Evolutionary conservation across 139 green algal species (phyloP).

Genomic region (Marvania coccoides): DNA sequence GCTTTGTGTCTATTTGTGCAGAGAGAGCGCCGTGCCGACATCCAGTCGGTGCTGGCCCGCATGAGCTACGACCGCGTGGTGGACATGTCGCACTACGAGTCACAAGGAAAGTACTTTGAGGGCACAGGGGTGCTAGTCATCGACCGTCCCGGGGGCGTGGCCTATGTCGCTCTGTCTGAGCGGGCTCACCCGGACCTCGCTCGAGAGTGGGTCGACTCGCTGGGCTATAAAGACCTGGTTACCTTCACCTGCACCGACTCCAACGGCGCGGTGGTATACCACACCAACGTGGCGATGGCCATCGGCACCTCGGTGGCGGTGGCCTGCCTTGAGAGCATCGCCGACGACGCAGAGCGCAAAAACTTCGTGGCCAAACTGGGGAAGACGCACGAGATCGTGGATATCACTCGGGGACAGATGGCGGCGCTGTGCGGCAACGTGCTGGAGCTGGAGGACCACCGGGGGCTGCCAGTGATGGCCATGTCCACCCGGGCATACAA

Average conservation of each 20-base stretch:
- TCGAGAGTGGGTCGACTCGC: slow-evolving; percentile 43
- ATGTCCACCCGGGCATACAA: slow-evolving; percentile 79
- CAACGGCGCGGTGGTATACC: slow-evolving; percentile 70
- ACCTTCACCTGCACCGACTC: slow-evolving; percentile 42
- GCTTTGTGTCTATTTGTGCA: too few species aligned
- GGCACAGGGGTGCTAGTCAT: slow-evolving; percentile 87
- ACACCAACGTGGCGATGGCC: slow-evolving; percentile 98
- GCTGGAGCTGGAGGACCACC: slow-evolving; percentile 78
- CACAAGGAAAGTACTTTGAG: slow-evolving; percentile 58
- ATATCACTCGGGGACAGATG: slow-evolving; percentile 87
- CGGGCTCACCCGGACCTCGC: slow-evolving; percentile 62
- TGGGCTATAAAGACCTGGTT: slow-evolving; percentile 64
- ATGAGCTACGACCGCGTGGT: slow-evolving; percentile 51
- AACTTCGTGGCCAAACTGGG: slow-evolving; percentile 49
- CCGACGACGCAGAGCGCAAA: slow-evolving; percentile 55
- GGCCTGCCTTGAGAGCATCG: slow-evolving; percentile 77
- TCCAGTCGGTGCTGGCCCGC: slow-evolving; percentile 46
- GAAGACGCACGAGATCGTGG: slow-evolving; percentile 58
- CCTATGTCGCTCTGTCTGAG: slow-evolving; percentile 82
- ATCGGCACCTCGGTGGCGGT: slow-evolving; percentile 84
- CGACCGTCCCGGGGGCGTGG: slow-evolving; percentile 81
- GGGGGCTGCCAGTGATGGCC: slow-evolving; percentile 77
- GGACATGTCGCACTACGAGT: slow-evolving; percentile 58
- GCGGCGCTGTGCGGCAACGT: slow-evolving; percentile 84
- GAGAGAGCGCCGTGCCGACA: slow-evolving; percentile 69